Evolutionary conservation across 768 basidiomycete species (phyloP).

Genomic region (Boletus sp.): DNA sequence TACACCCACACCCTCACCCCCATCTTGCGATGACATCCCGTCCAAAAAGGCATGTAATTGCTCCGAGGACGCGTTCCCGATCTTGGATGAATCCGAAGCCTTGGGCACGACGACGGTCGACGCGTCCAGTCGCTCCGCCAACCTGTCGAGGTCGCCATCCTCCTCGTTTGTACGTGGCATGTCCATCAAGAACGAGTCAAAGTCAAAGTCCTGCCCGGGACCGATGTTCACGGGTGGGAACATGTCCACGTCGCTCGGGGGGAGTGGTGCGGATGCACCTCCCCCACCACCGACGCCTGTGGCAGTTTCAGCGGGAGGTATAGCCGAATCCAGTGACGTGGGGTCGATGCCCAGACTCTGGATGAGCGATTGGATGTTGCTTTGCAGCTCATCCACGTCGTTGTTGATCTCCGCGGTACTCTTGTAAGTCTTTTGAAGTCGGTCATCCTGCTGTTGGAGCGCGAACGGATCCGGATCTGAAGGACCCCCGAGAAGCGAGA

Average conservation of each 20-base stretch:
- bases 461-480: conserved; percentile 33
- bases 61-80: conserved; percentile 34
- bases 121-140: conserved; percentile 35
- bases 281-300: conserved; percentile 12
- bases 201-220: conserved; percentile 33
- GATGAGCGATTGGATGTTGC: conserved; percentile 69
- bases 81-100: conserved; percentile 26
- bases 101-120: conserved; percentile 31
- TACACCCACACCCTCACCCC: conserved; percentile 8
- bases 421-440: conserved; percentile 57
- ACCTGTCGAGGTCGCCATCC: conserved; percentile 31
- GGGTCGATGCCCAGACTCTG: conserved; percentile 69
- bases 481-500: conserved; percentile 23
- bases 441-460: conserved; percentile 38
- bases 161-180: conserved; percentile 32
- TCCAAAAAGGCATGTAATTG: conserved; percentile 44
- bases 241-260: conserved; percentile 14
- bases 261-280: background rate
- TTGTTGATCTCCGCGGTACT: conserved; percentile 63
- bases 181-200: conserved; percentile 41
- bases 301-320: conserved; percentile 5
- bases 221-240: conserved; percentile 15
- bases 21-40: conserved; percentile 38
- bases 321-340: conserved; percentile 15
- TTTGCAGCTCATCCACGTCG: conserved; percentile 69